phyloP scores from a whole-genome alignment of 176 grass and related monocot species.

The Oryza officinalis region DNA sequence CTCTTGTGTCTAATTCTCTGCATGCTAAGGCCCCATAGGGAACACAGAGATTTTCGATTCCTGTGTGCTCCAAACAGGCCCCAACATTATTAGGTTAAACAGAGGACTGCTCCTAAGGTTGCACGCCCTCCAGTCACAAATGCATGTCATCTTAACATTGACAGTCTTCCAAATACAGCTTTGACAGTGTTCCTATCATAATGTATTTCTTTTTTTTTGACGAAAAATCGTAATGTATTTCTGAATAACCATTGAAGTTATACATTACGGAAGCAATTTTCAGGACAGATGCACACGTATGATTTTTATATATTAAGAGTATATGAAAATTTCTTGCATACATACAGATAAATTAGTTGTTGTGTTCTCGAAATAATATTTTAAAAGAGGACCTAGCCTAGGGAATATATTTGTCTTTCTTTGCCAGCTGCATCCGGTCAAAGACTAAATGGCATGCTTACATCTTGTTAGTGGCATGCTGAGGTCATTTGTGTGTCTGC shows the following conservation, averaged over 20 bases:
- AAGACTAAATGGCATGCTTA: slow-evolving; percentile 5
- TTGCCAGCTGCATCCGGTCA: not conserved
- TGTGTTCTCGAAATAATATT: not conserved
- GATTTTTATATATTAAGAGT: not conserved
- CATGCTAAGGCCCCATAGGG: not conserved
- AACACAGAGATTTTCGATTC: not conserved
- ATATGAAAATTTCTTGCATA: not conserved
- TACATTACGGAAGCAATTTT: not conserved
- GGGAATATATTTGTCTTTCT: not conserved
- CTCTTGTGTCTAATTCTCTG: not conserved
- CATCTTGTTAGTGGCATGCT: not conserved
- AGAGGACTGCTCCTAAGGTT: slow-evolving; percentile 8
- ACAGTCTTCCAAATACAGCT: not conserved
- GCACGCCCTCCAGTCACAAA: not conserved
- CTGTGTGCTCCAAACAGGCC: not conserved
- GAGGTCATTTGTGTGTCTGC: not conserved
- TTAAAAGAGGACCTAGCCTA: not conserved
- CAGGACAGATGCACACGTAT: not conserved
- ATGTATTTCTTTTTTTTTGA: not conserved
- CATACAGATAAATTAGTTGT: not conserved
- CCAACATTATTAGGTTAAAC: not conserved
- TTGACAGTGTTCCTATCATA: not conserved
- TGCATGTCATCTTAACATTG: not conserved
- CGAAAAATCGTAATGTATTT: not conserved
- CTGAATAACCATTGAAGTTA: not conserved